Conservation (phyloP, 2,329 filamentous ascomycete species). For the Stachybotrys echinatus region DNA sequence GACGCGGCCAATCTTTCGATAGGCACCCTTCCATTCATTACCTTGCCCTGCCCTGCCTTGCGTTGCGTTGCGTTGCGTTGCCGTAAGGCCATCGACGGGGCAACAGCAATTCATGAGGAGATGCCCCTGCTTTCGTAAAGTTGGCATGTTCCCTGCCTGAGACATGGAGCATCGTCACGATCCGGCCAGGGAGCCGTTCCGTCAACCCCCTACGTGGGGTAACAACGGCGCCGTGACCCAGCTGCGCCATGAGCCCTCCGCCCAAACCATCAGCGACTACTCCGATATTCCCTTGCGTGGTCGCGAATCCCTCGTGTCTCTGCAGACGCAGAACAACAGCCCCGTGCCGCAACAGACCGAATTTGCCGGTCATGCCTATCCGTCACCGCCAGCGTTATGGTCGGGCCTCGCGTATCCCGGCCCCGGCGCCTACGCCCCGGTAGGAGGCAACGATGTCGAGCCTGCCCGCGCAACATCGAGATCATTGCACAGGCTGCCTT, state of each 20-base stretch:
- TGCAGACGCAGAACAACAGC: conserved; percentile 14
- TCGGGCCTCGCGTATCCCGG: conserved; percentile 15
- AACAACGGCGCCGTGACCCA: conserved; percentile 1
- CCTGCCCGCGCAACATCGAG: not conserved
- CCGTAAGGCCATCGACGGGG: too few relatives aligned
- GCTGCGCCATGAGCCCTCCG: not conserved
- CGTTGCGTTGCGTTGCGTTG: too few relatives aligned
- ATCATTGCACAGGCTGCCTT: not conserved
- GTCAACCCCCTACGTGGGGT: conserved; percentile 4
- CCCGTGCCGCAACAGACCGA: not conserved
- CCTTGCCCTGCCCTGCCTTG: too few relatives aligned
- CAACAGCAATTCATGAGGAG: not conserved
- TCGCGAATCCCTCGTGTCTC: conserved; percentile 33
- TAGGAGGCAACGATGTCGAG: not conserved
- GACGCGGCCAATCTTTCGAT: too few relatives aligned
- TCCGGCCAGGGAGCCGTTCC: conserved; percentile 21
- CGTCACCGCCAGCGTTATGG: not conserved
- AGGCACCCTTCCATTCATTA: too few relatives aligned
- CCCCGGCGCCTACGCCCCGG: conserved; percentile 5
- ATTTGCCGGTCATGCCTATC: not conserved
- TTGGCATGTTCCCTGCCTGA: not conserved
- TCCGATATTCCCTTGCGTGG: conserved; percentile 21
- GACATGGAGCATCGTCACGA: conserved; percentile 18
- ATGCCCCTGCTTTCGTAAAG: not conserved
- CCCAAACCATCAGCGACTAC: conserved; percentile 11